Evolutionary conservation across 2,329 filamentous ascomycete species (phyloP).

Genomic region (Fusarium goolgardi): DNA sequence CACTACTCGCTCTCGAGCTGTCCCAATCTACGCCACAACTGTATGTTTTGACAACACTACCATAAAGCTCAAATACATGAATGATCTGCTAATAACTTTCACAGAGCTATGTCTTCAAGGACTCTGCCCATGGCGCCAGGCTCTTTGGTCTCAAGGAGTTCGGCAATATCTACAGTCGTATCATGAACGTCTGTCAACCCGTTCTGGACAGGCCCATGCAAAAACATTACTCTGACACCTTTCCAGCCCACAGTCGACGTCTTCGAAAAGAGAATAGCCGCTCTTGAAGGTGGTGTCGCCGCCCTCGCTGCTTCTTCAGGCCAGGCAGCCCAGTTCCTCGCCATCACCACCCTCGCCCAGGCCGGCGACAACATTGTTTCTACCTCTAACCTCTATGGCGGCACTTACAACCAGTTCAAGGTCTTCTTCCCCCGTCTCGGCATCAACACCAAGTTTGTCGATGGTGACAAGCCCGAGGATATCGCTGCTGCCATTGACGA

Average conservation of each 20-base stretch:
- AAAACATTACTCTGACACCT: not conserved
- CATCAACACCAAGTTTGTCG: conserved; percentile 87
- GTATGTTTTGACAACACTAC: conserved; percentile 48
- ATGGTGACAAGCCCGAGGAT: conserved; percentile 81
- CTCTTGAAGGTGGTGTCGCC: conserved; percentile 90
- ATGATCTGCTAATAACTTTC: not conserved
- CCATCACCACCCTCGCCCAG: conserved; percentile 84
- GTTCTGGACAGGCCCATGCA: not conserved
- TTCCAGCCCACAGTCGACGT: conserved; percentile 88
- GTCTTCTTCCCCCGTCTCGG: conserved; percentile 88
- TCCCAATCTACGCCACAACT: conserved; percentile 96
- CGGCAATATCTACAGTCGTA: conserved; percentile 97
- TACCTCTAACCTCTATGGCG: conserved; percentile 91
- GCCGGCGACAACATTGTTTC: conserved; percentile 93
- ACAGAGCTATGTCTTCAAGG: conserved; percentile 91
- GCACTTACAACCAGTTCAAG: conserved; percentile 98
- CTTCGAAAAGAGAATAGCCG: conserved; percentile 96
- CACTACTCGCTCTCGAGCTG: conserved; percentile 85
- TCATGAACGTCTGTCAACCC: conserved; percentile 79
- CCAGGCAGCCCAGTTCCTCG: conserved; percentile 92
- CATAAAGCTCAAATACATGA: not conserved
- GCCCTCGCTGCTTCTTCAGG: conserved; percentile 88
- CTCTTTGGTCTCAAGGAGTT: conserved; percentile 97
- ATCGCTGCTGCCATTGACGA: conserved; percentile 88
- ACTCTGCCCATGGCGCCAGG: conserved; percentile 93